A percentile compares a stretch with the other conserved stretches of the same genome.
phyloP scores from a whole-genome alignment of 2,329 filamentous ascomycete species.

The Claviceps sp. region DNA sequence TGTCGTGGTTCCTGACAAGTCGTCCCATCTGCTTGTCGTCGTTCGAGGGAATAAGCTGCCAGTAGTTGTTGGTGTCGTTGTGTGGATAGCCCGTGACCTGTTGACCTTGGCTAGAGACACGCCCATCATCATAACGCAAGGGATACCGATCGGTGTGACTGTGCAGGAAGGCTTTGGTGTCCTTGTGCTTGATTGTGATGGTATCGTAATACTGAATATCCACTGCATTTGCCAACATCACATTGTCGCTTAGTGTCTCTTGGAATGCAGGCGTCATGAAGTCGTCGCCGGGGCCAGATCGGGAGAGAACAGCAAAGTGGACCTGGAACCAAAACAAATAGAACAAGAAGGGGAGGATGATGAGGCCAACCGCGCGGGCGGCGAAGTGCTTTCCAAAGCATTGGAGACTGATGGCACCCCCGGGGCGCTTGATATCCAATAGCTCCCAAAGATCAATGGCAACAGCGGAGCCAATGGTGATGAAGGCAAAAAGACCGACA shows the following conservation, averaged over 20 bases:
- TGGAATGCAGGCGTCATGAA: conserved; percentile 99
- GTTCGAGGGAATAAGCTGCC: conserved; percentile 71
- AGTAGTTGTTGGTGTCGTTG: conserved; percentile 98
- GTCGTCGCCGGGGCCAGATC: conserved; percentile 89
- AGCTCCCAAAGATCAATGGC: conserved; percentile 91
- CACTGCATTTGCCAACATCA: conserved; percentile 77
- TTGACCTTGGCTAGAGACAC: conserved; percentile 93
- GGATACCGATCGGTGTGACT: conserved; percentile 84
- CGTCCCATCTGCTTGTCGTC: conserved; percentile 46
- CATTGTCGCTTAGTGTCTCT: conserved; percentile 88
- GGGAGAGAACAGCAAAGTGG: conserved; percentile 78
- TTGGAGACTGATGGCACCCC: conserved; percentile 64
- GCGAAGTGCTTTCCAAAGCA: conserved; percentile 82
- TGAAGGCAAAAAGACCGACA: conserved; percentile 89
- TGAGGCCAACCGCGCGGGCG: conserved; percentile 73
- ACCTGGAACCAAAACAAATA: conserved; percentile 99
- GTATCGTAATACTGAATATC: conserved; percentile 82
- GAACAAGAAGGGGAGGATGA: conserved; percentile 88
- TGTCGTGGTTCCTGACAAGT: conserved; percentile 67
- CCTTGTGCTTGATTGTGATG: conserved; percentile 86
- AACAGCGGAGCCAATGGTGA: conserved; percentile 91
- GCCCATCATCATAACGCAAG: conserved; percentile 89
- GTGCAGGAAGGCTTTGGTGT: conserved; percentile 92
- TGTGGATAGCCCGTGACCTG: conserved; percentile 96
- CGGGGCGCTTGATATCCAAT: conserved; percentile 72